Conservation (phyloP, 2,329 filamentous ascomycete species). For the Alternaria postmessia region DNA sequence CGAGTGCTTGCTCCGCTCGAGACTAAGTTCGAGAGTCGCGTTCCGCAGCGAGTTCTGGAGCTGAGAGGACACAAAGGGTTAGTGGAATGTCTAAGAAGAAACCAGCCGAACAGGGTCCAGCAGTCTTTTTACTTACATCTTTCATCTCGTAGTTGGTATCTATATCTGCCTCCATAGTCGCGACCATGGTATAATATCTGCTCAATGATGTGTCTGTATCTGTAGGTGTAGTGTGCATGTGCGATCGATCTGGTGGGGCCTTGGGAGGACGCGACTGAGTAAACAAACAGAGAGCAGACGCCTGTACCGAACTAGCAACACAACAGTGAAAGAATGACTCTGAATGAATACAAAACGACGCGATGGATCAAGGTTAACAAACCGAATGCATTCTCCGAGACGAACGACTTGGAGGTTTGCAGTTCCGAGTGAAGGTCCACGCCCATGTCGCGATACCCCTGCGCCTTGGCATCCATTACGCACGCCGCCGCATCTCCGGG, state of each 20-base stretch:
- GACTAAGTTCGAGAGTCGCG: constrained; percentile 70
- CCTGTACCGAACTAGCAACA: neutral
- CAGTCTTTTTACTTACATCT: constrained; percentile 42
- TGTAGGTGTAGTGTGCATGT: constrained; percentile 22
- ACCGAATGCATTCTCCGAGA: neutral
- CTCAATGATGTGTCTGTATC: constrained; percentile 25
- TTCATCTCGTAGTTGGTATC: constrained; percentile 42
- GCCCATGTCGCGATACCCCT: constrained; percentile 23
- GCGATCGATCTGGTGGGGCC: constrained; percentile 30
- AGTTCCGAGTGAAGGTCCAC: neutral
- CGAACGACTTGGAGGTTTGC: neutral
- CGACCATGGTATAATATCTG: constrained; percentile 37
- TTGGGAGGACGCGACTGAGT: constrained; percentile 39
- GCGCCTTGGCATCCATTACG: constrained; percentile 39
- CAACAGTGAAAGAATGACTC: neutral
- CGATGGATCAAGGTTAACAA: neutral
- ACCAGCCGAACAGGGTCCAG: constrained; percentile 1
- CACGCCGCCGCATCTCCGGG: constrained; percentile 28
- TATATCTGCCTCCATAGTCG: constrained; percentile 36
- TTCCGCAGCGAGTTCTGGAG: constrained; percentile 62
- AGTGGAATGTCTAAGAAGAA: constrained; percentile 16
- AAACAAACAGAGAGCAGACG: constrained; percentile 42
- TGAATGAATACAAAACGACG: neutral
- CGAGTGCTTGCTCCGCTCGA: constrained; percentile 70
- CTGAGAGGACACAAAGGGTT: constrained; percentile 31